A percentile compares a stretch with the other conserved stretches of the same genome.
These are phyloP conservation scores for Arachnomyces sp. DNA, from an alignment of 2,329 filamentous ascomycete genomes.

Conservation along the genomic window DNA sequence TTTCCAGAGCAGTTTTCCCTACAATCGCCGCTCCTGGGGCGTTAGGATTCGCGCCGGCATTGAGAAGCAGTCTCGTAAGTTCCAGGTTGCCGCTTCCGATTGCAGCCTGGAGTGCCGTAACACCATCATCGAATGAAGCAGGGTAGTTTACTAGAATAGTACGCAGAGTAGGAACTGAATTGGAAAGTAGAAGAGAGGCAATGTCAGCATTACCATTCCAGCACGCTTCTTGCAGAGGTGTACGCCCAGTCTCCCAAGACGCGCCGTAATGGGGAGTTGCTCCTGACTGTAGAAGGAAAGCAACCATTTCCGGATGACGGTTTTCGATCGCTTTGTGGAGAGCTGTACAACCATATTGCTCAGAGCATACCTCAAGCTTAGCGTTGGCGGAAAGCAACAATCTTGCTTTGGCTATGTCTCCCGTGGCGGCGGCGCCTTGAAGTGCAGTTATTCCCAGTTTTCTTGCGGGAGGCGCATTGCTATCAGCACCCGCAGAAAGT, in stretches of 20 bases:
- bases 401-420: neutral
- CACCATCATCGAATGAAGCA: neutral
- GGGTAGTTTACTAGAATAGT: slow-evolving; percentile 10
- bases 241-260: neutral
- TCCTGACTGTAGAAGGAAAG: slow-evolving; percentile 1
- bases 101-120: slow-evolving; percentile 9
- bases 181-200: slow-evolving; percentile 2
- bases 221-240: slow-evolving; percentile 4
- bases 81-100: slow-evolving; percentile 2
- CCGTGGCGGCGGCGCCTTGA: neutral
- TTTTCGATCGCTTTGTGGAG: slow-evolving; percentile 10
- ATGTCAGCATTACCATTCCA: slow-evolving; percentile 1
- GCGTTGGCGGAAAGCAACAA: neutral
- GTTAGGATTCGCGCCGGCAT: slow-evolving; percentile 9
- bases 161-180: neutral
- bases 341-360: slow-evolving; percentile 7
- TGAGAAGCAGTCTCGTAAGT: slow-evolving; percentile 7
- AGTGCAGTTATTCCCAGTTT: neutral
- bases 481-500: neutral
- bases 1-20: slow-evolving; percentile 14
- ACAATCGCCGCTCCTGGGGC: slow-evolving; percentile 1
- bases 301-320: slow-evolving; percentile 3
- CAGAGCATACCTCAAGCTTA: slow-evolving; percentile 4
- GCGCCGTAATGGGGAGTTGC: slow-evolving; percentile 5
- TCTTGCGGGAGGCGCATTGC: neutral